These are phyloP conservation scores for Lojkania enalia DNA, from an alignment of 2,329 filamentous ascomycete genomes.

Conservation along the genomic window DNA sequence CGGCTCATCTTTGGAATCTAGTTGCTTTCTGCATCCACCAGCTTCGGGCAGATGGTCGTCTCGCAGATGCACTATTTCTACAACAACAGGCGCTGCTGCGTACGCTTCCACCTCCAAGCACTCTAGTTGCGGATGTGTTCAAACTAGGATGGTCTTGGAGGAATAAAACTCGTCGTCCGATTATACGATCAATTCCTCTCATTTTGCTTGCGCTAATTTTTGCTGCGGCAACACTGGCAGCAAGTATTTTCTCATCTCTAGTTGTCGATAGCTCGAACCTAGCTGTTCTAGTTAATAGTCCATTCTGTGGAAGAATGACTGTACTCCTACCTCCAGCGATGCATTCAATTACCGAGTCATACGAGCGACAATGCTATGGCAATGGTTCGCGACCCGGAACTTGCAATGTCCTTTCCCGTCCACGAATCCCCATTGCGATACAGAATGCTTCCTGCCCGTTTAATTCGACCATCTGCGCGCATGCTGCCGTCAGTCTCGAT, in stretches of 20 bases:
- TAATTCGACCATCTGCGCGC: background rate
- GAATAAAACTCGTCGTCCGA: constrained; percentile 3
- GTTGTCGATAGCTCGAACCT: constrained; percentile 1
- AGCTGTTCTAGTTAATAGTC: background rate
- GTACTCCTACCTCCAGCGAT: no score
- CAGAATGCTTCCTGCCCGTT: constrained; percentile 1
- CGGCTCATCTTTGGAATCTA: constrained; percentile 15
- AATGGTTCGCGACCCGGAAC: background rate
- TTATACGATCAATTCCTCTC: constrained; percentile 9
- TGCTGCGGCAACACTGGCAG: background rate
- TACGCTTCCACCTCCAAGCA: constrained; percentile 14
- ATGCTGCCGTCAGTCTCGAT: constrained; percentile 9
- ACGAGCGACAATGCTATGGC: background rate
- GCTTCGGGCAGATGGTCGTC: constrained; percentile 8
- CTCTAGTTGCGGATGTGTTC: constrained; percentile 12
- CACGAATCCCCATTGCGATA: background rate
- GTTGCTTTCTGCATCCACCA: constrained; percentile 14
- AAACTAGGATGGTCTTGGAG: constrained; percentile 18
- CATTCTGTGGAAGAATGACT: constrained; percentile 1
- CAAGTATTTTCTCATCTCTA: constrained; percentile 1
- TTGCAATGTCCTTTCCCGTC: background rate
- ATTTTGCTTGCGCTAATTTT: background rate
- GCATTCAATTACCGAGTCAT: background rate
- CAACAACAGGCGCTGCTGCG: constrained; percentile 19
- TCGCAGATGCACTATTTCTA: constrained; percentile 14